Percentiles rank a stretch among this genome's conserved stretches.
Conservation (phyloP, 352 stramenopile genomes). For the Phytophthora brassicae region DNA sequence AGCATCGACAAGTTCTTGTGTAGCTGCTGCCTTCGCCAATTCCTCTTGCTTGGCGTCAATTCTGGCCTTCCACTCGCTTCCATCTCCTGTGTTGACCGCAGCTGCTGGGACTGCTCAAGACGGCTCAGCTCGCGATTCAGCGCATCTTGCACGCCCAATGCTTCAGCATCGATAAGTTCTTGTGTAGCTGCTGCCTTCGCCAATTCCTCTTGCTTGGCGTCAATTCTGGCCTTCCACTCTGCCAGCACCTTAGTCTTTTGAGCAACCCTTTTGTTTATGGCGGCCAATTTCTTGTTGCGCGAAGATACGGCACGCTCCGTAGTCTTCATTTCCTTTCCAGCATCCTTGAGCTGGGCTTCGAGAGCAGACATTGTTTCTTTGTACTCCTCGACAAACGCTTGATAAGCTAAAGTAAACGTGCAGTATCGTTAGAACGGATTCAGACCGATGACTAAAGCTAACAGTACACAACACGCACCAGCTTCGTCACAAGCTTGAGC, state of each 20-base stretch:
- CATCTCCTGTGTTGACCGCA: no score
- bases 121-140: conserved; percentile 16
- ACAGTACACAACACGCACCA: conserved; percentile 11
- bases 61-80: conserved; percentile 25
- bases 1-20: conserved; percentile 23
- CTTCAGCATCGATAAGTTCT: conserved; percentile 27
- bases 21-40: conserved; percentile 20
- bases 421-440: background rate
- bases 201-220: conserved; percentile 19
- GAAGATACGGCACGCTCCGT: conserved; percentile 25
- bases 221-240: conserved; percentile 22
- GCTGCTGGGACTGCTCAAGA: conserved; percentile 12
- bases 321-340: conserved; percentile 24
- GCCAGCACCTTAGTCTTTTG: conserved; percentile 24
- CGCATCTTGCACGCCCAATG: conserved; percentile 6
- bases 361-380: conserved; percentile 20
- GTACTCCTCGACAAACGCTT: conserved; percentile 13
- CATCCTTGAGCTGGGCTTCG: conserved; percentile 27
- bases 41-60: conserved; percentile 19
- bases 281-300: conserved; percentile 23
- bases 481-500: conserved; percentile 26
- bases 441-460: background rate
- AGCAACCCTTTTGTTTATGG: conserved; percentile 27
- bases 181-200: conserved; percentile 21
- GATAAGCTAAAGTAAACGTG: conserved; percentile 18